Percentiles rank a stretch among this genome's conserved stretches.
phyloP scores from a whole-genome alignment of 305 asterid species.

The Fraxinus paxiana region DNA sequence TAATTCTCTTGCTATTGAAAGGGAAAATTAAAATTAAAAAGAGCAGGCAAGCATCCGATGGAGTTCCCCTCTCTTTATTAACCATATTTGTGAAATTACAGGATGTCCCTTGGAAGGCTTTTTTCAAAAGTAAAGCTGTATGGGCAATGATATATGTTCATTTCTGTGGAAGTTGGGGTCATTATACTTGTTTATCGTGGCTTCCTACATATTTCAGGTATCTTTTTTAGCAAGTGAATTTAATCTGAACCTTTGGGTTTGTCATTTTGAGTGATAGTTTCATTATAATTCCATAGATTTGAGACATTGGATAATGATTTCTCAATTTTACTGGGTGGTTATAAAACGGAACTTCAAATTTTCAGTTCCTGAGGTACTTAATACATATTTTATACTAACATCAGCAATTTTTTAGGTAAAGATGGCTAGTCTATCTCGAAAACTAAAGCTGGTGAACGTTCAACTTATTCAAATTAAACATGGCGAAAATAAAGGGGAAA shows the following conservation, averaged over 20 bases:
- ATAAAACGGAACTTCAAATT: neutral
- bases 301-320: neutral
- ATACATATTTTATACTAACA: neutral
- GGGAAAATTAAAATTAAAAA: neutral
- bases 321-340: neutral
- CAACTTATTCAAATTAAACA: neutral
- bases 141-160: slow-evolving; percentile 99
- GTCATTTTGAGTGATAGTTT: neutral
- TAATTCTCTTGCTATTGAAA: neutral
- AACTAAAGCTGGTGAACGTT: neutral
- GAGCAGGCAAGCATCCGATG: slow-evolving; percentile 5
- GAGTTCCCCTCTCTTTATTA: slow-evolving; percentile 8
- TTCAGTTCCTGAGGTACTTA: neutral
- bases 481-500: neutral
- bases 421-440: neutral
- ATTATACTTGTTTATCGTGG: slow-evolving; percentile 90
- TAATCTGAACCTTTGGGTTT: neutral
- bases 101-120: slow-evolving; percentile 94
- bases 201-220: slow-evolving; percentile 98
- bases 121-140: slow-evolving; percentile 81
- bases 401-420: neutral
- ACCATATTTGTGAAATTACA: slow-evolving; percentile 30
- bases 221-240: slow-evolving; percentile 9
- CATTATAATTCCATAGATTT: neutral
- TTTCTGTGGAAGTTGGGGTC: slow-evolving; percentile 99